phyloP scores from a whole-genome alignment of 345 rosid species.

The Ceriops decandra region DNA sequence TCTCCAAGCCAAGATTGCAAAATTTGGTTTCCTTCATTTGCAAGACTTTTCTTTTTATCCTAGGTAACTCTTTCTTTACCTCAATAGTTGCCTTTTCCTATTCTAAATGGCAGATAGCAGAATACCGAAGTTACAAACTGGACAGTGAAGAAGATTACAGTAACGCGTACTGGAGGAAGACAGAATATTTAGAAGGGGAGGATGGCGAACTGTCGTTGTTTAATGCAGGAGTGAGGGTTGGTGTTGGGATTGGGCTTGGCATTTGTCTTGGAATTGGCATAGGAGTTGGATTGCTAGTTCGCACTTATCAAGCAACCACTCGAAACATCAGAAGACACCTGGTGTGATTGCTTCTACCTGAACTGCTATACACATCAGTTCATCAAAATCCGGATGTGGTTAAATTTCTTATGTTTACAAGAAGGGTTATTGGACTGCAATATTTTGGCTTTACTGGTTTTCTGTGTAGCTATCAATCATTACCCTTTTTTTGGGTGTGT shows the following conservation, averaged over 20 bases:
- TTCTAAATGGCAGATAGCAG: slow-evolving; percentile 41
- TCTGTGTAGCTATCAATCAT: slow-evolving; percentile 24
- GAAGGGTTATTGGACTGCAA: slow-evolving; percentile 25
- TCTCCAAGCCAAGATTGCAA: too few species aligned
- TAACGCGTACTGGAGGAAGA: slow-evolving; percentile 63
- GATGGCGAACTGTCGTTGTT: slow-evolving; percentile 96
- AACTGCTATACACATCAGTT: not conserved
- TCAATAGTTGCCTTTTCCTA: too few species aligned
- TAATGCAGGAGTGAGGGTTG: slow-evolving; percentile 92
- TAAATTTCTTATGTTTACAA: slow-evolving; percentile 19
- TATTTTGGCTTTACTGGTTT: slow-evolving; percentile 39
- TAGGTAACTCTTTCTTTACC: not conserved
- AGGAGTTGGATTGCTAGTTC: slow-evolving; percentile 87
- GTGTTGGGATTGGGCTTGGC: slow-evolving; percentile 96
- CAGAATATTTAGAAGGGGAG: slow-evolving; percentile 59
- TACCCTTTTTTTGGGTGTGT: not conserved
- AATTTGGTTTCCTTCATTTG: too few species aligned
- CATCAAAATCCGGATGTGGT: slow-evolving; percentile 26
- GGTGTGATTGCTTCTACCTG: slow-evolving; percentile 13
- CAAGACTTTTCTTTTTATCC: not conserved
- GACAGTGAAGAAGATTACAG: slow-evolving; percentile 58
- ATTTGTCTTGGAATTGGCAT: slow-evolving; percentile 81
- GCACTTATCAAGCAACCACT: slow-evolving; percentile 73
- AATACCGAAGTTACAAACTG: slow-evolving; percentile 47
- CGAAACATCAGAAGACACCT: slow-evolving; percentile 70